Base-by-base conservation (phyloP, 2,329 filamentous ascomycete species). In the Rutstroemia sp. region DNA sequence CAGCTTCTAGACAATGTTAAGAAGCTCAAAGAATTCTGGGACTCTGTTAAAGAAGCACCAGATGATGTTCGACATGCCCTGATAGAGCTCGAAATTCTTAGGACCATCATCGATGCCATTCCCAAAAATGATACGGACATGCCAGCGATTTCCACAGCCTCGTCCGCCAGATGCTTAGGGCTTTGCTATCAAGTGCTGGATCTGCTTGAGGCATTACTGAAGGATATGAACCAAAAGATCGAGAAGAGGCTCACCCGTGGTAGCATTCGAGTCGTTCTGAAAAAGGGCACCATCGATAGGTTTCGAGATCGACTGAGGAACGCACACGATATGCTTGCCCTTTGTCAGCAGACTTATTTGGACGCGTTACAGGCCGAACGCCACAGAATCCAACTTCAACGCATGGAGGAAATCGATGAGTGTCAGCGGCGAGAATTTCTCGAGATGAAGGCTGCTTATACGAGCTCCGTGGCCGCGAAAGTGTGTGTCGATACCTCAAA, bases 11-110 rank as follows among this genome's bases (percentile, higher is more conserved):
- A 53, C n/a, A 21, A 19, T 12, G 46, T 53, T 4, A n/a, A 23
- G 30, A 52, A 52, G n/a, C 18, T 45, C 4, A 52, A 52, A 52
- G 7, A 25, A 21, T 52, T 52, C 4, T 52, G 50, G 27, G 41
- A 46, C 2, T 7, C 27, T 4, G 25, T 52, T 3, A 37, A 52
- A 34, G 50, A 52, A n/a, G 41, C 50, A 9, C 27, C 50, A 5
- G 19, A 45, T 21, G 25, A 52, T 14, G 46, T 52, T 8, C 50
- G 18, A n/a, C 12, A 52, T 14, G 2, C 39, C 9, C 27, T 52
- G n/a, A 19, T 30, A 21, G 51, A 53, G 14, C 2, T 53, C 9
- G 51, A 53, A 6, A 47, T n/a, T 6, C 3, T 37, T 12, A 34
- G 23, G 25, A 8, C 27, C 12, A 7, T 52, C 4, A 23, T 52